Evolutionary conservation across 176 grass and related monocot species (phyloP).

Genomic region (Saccharum spontaneum): DNA sequence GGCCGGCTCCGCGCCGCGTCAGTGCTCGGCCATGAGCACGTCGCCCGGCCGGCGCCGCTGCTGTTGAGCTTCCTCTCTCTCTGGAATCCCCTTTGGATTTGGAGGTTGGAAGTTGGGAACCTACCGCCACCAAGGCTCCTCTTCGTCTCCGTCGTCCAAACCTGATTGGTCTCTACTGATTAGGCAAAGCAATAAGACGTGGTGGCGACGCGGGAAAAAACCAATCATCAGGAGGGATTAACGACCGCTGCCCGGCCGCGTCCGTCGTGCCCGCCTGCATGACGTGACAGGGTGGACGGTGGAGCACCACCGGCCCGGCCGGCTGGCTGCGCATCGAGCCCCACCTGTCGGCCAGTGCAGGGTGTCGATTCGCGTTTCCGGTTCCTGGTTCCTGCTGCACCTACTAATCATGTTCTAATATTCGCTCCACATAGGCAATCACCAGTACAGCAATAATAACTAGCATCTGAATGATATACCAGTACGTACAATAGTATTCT

Average conservation of each 20-base stretch:
- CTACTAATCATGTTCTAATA: constrained; percentile 36
- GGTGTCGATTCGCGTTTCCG: background rate
- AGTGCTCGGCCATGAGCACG: background rate
- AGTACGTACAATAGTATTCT: background rate
- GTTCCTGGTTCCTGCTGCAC: background rate
- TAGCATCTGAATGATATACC: background rate
- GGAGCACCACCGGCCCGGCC: background rate
- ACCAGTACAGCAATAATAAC: background rate
- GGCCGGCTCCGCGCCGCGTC: background rate
- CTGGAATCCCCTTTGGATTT: background rate
- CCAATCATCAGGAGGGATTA: constrained; percentile 21
- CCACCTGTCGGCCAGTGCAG: constrained; percentile 9
- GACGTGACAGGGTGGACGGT: constrained; percentile 11
- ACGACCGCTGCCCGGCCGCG: constrained; percentile 18
- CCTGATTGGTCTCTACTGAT: background rate
- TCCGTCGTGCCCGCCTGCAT: constrained; percentile 25
- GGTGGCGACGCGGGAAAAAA: constrained; percentile 31
- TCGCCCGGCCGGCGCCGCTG: background rate
- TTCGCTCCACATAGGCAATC: constrained; percentile 30
- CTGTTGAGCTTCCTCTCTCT: background rate
- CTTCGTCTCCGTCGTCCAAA: background rate
- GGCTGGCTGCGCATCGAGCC: constrained; percentile 13
- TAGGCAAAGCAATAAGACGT: background rate
- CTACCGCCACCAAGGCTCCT: background rate
- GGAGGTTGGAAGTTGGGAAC: background rate